Evolutionary conservation across 805 yeast species (phyloP), one percentile per base, ranked within the genome.

Genomic region (Wickerhamiella domercqiae): DNA sequence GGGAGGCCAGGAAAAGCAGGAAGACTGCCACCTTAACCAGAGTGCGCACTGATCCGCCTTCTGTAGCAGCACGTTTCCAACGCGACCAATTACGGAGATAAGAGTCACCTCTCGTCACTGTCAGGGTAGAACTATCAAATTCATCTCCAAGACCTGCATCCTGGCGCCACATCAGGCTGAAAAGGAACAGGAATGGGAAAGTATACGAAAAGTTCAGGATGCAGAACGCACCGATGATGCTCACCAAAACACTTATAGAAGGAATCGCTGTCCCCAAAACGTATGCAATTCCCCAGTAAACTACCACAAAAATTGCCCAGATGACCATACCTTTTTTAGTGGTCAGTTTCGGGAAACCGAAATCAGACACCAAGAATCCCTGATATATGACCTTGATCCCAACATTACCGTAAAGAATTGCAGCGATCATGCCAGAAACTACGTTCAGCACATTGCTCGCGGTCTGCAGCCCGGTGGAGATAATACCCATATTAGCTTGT

Each of bases 191-290:
- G 41, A 57, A 55, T 21, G 70, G 70, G 54, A 64, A 56, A 11
- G 68, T 64, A 52, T 64, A 64, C 32, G 67, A 57, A 56, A 64
- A 64, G 46, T 64, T 65, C 43, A 64, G 51, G 37, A 63, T 64
- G 46, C 68, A 64, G 44, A 64, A 49, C 5, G 68, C 61, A 38
- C 68, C 68, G 24, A 64, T 56, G 16, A 64, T 49, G 13, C 58
- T 42, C 16, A 60, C 58, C 36, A 64, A 46, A 14, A 61, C 53
- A 14, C 60, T 51, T 50, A 64, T 59, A 41, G 61, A 57, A 36
- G 68, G 68, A 41, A 64, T 62, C 20, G 67, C 68, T 31, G 66
- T 56, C 25, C 65, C 68, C 43, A 64, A 48, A 24, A 63, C 52
- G 43, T 53, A 64, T 3, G 68, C 68, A 32, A 61, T 43, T 7